These are phyloP conservation scores for Naumovozyma castellii DNA, from an alignment of 805 yeast genomes.

Conservation along the genomic window DNA sequence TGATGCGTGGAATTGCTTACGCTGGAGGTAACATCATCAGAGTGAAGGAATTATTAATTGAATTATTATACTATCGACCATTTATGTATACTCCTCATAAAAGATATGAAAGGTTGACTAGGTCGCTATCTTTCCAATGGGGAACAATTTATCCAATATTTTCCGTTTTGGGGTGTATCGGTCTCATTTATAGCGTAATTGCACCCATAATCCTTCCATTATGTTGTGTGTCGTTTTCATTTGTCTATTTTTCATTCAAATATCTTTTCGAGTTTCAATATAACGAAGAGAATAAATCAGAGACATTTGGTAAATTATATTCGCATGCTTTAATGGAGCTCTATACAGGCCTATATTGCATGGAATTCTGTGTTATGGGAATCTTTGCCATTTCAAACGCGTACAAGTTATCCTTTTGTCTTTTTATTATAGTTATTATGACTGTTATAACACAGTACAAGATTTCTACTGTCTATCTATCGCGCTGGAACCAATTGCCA, in stretches of 20 bases:
- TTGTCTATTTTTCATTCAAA: constrained; percentile 58
- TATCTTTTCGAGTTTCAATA: constrained; percentile 55
- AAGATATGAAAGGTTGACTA: constrained; percentile 37
- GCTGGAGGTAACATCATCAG: constrained; percentile 66
- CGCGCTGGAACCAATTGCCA: constrained; percentile 7
- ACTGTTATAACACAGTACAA: constrained; percentile 53
- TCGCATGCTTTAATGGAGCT: constrained; percentile 68
- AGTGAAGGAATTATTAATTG: constrained; percentile 40
- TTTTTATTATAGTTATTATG: constrained; percentile 40
- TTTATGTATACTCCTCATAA: constrained; percentile 55
- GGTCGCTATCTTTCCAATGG: constrained; percentile 49
- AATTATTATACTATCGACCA: constrained; percentile 28
- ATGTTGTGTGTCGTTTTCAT: constrained; percentile 44
- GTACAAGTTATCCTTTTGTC: constrained; percentile 37
- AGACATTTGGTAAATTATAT: constrained; percentile 61
- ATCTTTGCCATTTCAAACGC: constrained; percentile 53
- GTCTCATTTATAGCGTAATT: constrained; percentile 66
- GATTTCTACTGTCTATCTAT: constrained; percentile 28
- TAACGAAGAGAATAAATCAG: constrained; percentile 43
- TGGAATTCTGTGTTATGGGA: constrained; percentile 72
- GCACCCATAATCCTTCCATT: constrained; percentile 69
- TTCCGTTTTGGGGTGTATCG: constrained; percentile 70
- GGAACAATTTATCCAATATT: constrained; percentile 71
- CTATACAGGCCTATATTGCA: constrained; percentile 72
- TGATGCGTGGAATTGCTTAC: constrained; percentile 66